phyloP scores from a whole-genome alignment of 805 yeast genomes.

The Candida sakaeoensis region DNA sequence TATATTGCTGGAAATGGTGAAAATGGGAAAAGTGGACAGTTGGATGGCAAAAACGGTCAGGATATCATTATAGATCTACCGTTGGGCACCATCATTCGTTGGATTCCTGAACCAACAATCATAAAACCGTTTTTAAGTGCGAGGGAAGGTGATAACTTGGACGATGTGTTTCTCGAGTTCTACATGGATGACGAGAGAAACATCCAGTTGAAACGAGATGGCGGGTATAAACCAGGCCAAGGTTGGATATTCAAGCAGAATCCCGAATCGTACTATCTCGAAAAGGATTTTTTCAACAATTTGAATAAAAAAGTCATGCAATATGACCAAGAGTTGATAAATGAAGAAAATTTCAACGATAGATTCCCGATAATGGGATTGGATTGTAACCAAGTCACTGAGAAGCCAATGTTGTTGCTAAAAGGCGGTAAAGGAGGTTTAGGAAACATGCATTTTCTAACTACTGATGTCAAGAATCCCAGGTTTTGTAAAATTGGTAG shows the following conservation, averaged over 20 bases:
- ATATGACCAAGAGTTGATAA: conserved; percentile 57
- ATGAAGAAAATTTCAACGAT: conserved; percentile 60
- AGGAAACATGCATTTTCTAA: conserved; percentile 94
- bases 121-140: conserved; percentile 28
- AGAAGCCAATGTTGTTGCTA: conserved; percentile 63
- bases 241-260: conserved; percentile 90
- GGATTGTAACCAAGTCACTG: conserved; percentile 61
- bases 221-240: conserved; percentile 54
- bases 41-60: conserved; percentile 82
- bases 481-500: conserved; percentile 83
- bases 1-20: conserved; percentile 73
- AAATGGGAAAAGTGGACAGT: conserved; percentile 68
- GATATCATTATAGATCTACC: conserved; percentile 85
- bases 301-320: conserved; percentile 60
- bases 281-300: conserved; percentile 61
- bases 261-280: conserved; percentile 64
- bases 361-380: conserved; percentile 78
- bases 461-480: conserved; percentile 82
- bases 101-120: conserved; percentile 73
- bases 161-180: conserved; percentile 29
- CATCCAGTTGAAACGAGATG: conserved; percentile 56
- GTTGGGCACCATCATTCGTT: conserved; percentile 79
- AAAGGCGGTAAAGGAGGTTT: conserved; percentile 92
- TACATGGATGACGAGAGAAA: conserved; percentile 19
- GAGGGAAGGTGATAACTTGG: conserved; percentile 14